These are phyloP conservation scores for Quercus aquifolioides DNA, from an alignment of 306 rosid genomes.

Conservation along the genomic window DNA sequence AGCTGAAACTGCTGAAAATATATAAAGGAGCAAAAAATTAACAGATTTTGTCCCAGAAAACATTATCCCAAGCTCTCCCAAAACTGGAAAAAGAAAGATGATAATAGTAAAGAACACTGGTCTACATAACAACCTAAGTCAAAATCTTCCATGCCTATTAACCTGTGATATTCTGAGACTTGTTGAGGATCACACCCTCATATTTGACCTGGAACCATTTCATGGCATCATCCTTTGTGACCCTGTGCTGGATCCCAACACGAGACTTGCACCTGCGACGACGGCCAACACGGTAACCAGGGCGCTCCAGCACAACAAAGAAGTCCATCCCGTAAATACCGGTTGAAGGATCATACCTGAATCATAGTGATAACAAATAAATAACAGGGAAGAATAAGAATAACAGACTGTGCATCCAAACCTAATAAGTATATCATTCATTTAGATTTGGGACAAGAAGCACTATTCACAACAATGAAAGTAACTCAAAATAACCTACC, in stretches of 20 bases:
- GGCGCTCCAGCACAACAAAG: conserved; percentile 73
- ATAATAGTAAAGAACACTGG: conserved; percentile 9
- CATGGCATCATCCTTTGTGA: conserved; percentile 84
- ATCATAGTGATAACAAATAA: not conserved
- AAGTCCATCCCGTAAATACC: conserved; percentile 93
- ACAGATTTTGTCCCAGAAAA: not conserved
- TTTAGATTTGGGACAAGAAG: too few species aligned
- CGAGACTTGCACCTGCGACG: conserved; percentile 79
- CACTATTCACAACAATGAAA: not conserved
- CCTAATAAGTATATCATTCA: not conserved
- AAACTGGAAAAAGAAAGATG: not conserved
- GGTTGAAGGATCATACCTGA: conserved; percentile 83
- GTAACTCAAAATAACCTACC: not conserved
- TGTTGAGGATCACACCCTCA: conserved; percentile 89
- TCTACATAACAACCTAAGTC: conserved; percentile 18
- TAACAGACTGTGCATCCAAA: not conserved
- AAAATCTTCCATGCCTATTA: conserved; percentile 25
- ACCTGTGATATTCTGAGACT: conserved; percentile 52
- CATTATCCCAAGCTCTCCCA: not conserved
- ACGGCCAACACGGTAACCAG: conserved; percentile 83
- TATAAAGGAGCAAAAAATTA: not conserved
- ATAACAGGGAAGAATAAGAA: not conserved
- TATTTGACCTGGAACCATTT: conserved; percentile 94
- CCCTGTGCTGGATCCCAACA: conserved; percentile 85
- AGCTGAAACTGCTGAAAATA: not conserved